Conservation (phyloP, 2,329 filamentous ascomycete species). For the Cladobotryum protrusum region DNA sequence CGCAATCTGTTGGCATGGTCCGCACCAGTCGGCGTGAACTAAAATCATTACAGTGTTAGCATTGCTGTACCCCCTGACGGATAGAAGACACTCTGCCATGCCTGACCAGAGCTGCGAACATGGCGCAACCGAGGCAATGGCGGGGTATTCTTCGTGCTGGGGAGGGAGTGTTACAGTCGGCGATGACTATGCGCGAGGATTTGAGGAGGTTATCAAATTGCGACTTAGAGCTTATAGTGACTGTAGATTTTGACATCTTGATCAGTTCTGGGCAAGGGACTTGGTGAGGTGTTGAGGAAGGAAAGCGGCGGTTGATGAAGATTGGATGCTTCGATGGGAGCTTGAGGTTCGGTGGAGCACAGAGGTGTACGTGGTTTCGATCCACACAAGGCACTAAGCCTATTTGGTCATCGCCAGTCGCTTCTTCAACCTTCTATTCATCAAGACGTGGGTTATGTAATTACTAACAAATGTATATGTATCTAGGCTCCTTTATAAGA, state of each 20-base stretch:
- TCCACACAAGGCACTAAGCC: conserved; percentile 3
- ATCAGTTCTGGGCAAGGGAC: not conserved
- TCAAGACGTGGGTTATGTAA: too few relatives aligned
- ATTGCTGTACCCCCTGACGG: not conserved
- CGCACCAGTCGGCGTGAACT: conserved; percentile 89
- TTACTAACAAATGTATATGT: too few relatives aligned
- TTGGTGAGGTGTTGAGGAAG: not conserved
- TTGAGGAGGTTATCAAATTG: conserved; percentile 65
- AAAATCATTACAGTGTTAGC: conserved; percentile 16
- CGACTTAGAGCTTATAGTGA: conserved; percentile 40
- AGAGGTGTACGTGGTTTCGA: not conserved
- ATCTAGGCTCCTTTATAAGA: too few relatives aligned
- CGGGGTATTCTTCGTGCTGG: conserved; percentile 15
- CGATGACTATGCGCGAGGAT: conserved; percentile 72
- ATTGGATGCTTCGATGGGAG: not conserved
- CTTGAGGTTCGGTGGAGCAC: not conserved
- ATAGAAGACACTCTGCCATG: too few relatives aligned
- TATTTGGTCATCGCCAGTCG: not conserved
- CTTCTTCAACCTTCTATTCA: too few relatives aligned
- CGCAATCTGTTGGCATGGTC: conserved; percentile 75
- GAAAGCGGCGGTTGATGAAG: not conserved
- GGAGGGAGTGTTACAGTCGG: conserved; percentile 64
- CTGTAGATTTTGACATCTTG: conserved; percentile 24
- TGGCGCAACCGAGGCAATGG: conserved; percentile 1
- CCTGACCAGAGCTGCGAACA: too few relatives aligned